Percentiles rank a stretch among this genome's conserved stretches.
These are phyloP conservation scores for Eudorina sp. DNA, from an alignment of 139 green algal genomes.

Conservation along the genomic window DNA sequence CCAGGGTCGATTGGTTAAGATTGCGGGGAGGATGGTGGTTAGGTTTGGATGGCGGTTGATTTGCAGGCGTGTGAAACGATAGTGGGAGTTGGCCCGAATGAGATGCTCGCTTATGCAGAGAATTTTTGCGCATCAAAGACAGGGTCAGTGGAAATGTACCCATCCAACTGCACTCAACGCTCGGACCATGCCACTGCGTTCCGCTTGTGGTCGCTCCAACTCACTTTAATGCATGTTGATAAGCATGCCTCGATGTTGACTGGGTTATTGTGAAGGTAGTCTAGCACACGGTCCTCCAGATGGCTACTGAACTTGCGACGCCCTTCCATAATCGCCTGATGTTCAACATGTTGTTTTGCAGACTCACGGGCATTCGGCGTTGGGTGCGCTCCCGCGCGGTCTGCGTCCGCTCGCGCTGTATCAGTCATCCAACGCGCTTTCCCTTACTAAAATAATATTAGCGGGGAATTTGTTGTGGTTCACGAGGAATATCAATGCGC, in stretches of 20 bases:
- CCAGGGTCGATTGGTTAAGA: neutral
- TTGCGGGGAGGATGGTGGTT: neutral
- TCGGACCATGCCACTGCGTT: neutral
- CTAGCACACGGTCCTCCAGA: constrained; percentile 55
- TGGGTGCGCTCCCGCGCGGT: too few relatives aligned
- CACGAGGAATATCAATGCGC: too few relatives aligned
- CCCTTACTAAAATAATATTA: too few relatives aligned
- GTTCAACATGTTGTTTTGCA: neutral
- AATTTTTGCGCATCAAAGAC: neutral
- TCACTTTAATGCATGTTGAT: constrained; percentile 13
- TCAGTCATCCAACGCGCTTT: too few relatives aligned
- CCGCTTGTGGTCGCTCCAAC: neutral
- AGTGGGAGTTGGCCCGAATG: neutral
- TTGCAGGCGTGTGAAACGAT: neutral
- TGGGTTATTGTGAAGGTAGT: constrained; percentile 66
- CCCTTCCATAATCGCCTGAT: constrained; percentile 30
- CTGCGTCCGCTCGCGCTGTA: too few relatives aligned
- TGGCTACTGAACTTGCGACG: constrained; percentile 49
- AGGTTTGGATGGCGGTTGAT: neutral
- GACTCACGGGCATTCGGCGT: too few relatives aligned
- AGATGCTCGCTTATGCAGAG: neutral
- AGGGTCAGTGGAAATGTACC: neutral
- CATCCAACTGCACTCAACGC: neutral
- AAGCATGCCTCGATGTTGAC: constrained; percentile 23
- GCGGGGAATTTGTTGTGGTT: too few relatives aligned